These are phyloP conservation scores for Pichia sp. DNA, from an alignment of 1,139 yeast genomes.

Conservation along the genomic window DNA sequence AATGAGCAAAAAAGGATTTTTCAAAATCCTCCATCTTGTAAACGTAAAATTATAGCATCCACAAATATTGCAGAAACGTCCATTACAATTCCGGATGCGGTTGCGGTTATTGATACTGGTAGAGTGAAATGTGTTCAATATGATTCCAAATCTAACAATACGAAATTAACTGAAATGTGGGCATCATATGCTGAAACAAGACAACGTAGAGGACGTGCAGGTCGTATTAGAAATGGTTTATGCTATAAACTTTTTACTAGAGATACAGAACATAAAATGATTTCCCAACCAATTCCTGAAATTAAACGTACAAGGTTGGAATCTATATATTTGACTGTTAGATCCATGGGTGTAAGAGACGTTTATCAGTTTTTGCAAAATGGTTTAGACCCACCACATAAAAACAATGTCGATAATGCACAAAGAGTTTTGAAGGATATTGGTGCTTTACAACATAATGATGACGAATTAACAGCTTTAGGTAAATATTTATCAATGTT, in stretches of 20 bases:
- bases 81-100: conserved; percentile 82
- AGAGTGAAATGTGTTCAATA: conserved; percentile 72
- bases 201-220: conserved; percentile 97
- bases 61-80: conserved; percentile 72
- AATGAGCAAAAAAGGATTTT: conserved; percentile 79
- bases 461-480: conserved; percentile 59
- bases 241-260: conserved; percentile 77
- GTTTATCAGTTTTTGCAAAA: conserved; percentile 62
- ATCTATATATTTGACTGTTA: conserved; percentile 72
- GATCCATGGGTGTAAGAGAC: conserved; percentile 77
- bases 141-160: conserved; percentile 60
- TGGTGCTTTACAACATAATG: conserved; percentile 53
- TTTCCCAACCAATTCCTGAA: conserved; percentile 77
- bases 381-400: conserved; percentile 80
- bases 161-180: conserved; percentile 74
- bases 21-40: conserved; percentile 41
- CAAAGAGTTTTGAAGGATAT: conserved; percentile 54
- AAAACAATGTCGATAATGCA: conserved; percentile 55
- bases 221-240: conserved; percentile 78
- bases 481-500: conserved; percentile 78
- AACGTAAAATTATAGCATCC: conserved; percentile 77
- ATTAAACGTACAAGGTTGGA: conserved; percentile 79
- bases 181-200: conserved; percentile 87
- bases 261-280: conserved; percentile 54
- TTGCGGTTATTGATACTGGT: conserved; percentile 85